A percentile compares a stretch with the other conserved stretches of the same genome.
These are phyloP conservation scores for Glarea lozoyensis DNA, from an alignment of 495 filamentous ascomycete genomes.

Conservation along the genomic window DNA sequence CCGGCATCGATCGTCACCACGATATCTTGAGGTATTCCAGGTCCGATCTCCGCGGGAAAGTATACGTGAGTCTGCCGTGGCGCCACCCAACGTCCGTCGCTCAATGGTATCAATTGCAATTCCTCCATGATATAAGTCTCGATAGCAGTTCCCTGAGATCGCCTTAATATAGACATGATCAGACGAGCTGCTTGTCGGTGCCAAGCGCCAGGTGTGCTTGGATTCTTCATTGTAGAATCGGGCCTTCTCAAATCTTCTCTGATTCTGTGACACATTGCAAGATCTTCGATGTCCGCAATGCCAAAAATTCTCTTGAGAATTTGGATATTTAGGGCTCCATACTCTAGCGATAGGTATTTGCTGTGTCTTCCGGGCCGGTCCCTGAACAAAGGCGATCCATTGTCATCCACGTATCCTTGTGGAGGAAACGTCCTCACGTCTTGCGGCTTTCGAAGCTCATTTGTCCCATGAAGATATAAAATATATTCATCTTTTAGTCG, in stretches of 20 bases:
- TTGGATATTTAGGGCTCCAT: not conserved
- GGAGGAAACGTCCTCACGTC: not conserved
- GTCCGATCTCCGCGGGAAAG: conserved; percentile 3
- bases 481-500: not conserved
- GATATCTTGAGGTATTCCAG: conserved; percentile 6
- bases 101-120: conserved; percentile 4
- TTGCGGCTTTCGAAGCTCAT: not conserved
- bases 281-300: conserved; percentile 1
- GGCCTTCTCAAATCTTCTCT: not conserved
- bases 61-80: not conserved
- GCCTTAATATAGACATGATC: conserved; percentile 1
- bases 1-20: conserved; percentile 1
- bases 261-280: conserved; percentile 2
- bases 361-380: not conserved
- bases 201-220: not conserved
- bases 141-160: not conserved
- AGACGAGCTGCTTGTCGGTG: conserved; percentile 4
- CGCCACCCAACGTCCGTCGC: not conserved
- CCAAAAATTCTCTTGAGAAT: not conserved
- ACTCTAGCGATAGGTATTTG: not conserved
- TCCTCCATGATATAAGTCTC: not conserved
- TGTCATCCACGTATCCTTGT: not conserved
- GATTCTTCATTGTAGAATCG: conserved; percentile 4
- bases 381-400: not conserved
- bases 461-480: not conserved